These are phyloP conservation scores for Fusarium poae DNA, from an alignment of 2,329 filamentous ascomycete species.

Conservation along the genomic window DNA sequence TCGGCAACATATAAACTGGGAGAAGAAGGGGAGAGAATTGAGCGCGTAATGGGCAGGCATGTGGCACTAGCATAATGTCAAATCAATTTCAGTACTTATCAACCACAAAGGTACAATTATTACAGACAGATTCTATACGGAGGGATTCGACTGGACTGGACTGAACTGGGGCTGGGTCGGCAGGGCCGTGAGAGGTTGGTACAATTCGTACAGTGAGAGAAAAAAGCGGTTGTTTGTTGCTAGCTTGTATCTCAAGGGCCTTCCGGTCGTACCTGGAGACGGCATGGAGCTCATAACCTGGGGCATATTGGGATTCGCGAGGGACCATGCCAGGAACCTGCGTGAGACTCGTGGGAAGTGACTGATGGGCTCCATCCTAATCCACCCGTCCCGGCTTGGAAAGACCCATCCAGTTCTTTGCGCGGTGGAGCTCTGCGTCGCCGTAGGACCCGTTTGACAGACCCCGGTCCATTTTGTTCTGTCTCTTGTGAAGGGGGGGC, in stretches of 20 bases:
- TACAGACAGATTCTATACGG: constrained; percentile 2
- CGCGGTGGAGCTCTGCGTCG: constrained; percentile 36
- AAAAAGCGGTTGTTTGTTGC: constrained; percentile 35
- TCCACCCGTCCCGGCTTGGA: constrained; percentile 42
- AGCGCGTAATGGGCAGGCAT: constrained; percentile 26
- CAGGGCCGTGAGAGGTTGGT: constrained; percentile 41
- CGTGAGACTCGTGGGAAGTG: constrained; percentile 39
- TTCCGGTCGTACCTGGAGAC: constrained; percentile 47
- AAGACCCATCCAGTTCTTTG: constrained; percentile 37
- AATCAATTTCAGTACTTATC: constrained; percentile 26
- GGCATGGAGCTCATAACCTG: constrained; percentile 40
- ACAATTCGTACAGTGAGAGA: constrained; percentile 48
- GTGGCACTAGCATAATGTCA: constrained; percentile 31
- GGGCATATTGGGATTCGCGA: constrained; percentile 44
- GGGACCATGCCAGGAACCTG: constrained; percentile 41
- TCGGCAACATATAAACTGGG: constrained; percentile 30
- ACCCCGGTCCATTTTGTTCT: constrained; percentile 36
- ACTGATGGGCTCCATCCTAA: constrained; percentile 38
- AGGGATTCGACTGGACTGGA: constrained; percentile 10
- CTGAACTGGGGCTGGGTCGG: constrained; percentile 27
- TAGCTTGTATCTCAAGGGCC: constrained; percentile 41
- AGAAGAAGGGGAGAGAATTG: constrained; percentile 16
- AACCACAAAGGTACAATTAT: constrained; percentile 12
- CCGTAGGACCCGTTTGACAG: constrained; percentile 43
- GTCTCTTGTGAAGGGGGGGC: constrained; percentile 31